These are phyloP conservation scores for Aegilops bicornis DNA, from an alignment of 176 grass and related monocot species.

Conservation along the genomic window DNA sequence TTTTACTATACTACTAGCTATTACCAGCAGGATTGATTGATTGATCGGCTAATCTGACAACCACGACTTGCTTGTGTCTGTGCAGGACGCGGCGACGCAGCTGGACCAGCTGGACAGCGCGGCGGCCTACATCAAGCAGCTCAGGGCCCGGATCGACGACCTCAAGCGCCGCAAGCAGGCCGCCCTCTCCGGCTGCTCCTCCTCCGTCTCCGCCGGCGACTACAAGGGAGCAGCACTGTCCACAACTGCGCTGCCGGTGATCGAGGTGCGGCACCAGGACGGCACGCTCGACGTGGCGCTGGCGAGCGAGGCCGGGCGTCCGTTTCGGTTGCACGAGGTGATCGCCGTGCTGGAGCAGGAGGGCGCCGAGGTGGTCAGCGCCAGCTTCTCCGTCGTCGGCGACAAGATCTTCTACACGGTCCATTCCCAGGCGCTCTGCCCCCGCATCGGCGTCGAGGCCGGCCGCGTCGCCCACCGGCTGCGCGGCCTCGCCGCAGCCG, in stretches of 20 bases:
- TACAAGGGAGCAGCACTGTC: too few species aligned
- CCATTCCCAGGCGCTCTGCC: constrained; percentile 73
- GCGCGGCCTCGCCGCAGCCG: constrained; percentile 1
- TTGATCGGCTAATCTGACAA: too few species aligned
- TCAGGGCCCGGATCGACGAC: constrained; percentile 49
- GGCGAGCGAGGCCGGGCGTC: constrained; percentile 29
- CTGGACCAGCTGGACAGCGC: constrained; percentile 69
- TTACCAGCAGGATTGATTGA: too few species aligned
- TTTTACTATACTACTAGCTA: too few species aligned
- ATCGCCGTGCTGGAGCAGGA: constrained; percentile 79
- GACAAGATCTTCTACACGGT: constrained; percentile 88
- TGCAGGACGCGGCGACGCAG: constrained; percentile 63
- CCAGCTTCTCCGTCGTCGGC: constrained; percentile 64
- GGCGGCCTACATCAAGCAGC: constrained; percentile 68
- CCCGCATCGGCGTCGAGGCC: constrained; percentile 56
- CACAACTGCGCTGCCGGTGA: constrained; percentile 28
- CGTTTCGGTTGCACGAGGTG: constrained; percentile 70
- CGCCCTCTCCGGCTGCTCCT: background rate
- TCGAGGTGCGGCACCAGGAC: constrained; percentile 72
- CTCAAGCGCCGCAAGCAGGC: constrained; percentile 37
- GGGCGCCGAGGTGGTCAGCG: constrained; percentile 77
- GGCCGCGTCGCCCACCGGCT: constrained; percentile 48
- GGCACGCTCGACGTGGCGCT: constrained; percentile 74
- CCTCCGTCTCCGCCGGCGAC: background rate
- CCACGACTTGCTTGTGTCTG: background rate